Percentiles rank a stretch among this genome's conserved stretches.
phyloP scores from a whole-genome alignment of 768 basidiomycete species.

The Suillus subaureus region DNA sequence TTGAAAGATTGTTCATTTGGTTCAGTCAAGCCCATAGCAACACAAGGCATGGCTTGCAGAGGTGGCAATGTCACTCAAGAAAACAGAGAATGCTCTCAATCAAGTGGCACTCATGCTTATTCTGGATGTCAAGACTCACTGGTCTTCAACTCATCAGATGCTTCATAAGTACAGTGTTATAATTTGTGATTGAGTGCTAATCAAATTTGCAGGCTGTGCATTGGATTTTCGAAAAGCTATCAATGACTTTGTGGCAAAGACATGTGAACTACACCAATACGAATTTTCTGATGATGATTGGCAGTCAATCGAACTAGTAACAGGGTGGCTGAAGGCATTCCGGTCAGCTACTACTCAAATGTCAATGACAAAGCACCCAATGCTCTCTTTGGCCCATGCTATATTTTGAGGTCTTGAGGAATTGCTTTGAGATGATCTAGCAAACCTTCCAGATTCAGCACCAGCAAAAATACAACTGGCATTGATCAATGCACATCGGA shows the following conservation, averaged over 20 bases:
- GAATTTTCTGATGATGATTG: neutral
- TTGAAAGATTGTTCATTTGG: neutral
- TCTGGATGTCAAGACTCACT: slow-evolving; percentile 38
- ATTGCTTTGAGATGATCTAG: neutral
- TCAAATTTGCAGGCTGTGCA: neutral
- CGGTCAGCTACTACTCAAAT: neutral
- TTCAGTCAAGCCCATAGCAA: neutral
- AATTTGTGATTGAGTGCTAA: too few species aligned
- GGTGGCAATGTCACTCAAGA: neutral
- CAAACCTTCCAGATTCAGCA: neutral
- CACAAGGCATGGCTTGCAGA: neutral
- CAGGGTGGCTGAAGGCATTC: neutral
- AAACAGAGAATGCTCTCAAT: neutral
- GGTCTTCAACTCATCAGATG: slow-evolving; percentile 44
- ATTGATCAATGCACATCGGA: neutral
- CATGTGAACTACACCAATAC: neutral
- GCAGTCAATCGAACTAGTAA: neutral
- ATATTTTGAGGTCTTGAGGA: neutral
- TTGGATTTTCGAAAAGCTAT: neutral
- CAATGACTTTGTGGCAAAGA: neutral
- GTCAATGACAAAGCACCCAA: neutral
- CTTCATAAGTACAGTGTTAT: slow-evolving; percentile 11
- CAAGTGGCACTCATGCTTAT: neutral
- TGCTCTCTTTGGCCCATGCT: neutral
- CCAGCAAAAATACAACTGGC: neutral